Conservation (phyloP, 2,329 filamentous ascomycete species). For the Colletotrichum limetticola region DNA sequence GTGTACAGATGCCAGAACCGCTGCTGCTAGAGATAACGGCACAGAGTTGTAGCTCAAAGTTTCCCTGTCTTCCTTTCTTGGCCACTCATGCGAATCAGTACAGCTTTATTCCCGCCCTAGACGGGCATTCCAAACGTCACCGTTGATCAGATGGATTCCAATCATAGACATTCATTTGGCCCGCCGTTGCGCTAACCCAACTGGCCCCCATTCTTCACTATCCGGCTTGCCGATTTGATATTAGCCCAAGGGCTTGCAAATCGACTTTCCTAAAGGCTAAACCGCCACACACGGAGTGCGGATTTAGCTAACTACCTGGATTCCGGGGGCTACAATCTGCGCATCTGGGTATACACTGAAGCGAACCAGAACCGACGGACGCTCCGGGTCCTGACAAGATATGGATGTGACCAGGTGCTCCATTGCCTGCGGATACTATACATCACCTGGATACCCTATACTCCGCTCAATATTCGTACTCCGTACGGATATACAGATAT, state of each 20-base stretch:
- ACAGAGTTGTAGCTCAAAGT: not conserved
- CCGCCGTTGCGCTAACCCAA: slow-evolving; percentile 13
- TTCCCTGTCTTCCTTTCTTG: slow-evolving; percentile 12
- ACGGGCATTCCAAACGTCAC: slow-evolving; percentile 21
- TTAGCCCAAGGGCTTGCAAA: not conserved
- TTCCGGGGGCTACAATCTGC: not conserved
- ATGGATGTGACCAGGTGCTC: not conserved
- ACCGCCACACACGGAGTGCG: not conserved
- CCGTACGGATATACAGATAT: not conserved
- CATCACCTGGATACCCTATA: not conserved
- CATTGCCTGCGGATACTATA: not conserved
- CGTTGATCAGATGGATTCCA: slow-evolving; percentile 29
- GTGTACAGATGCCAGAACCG: not conserved
- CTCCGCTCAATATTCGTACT: too few species aligned
- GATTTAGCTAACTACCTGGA: not conserved
- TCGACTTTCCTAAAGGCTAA: slow-evolving; percentile 20
- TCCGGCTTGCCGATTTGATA: slow-evolving; percentile 24
- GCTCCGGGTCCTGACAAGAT: slow-evolving; percentile 1
- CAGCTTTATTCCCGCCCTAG: slow-evolving; percentile 9
- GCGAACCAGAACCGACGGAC: not conserved
- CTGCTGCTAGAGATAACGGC: not conserved
- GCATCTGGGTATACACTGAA: not conserved
- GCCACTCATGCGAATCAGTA: slow-evolving; percentile 24
- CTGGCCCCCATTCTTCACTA: not conserved
- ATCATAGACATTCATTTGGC: slow-evolving; percentile 7